These are phyloP conservation scores for Eremomyces bilateralis DNA, from an alignment of 495 filamentous ascomycete genomes.

Conservation along the genomic window DNA sequence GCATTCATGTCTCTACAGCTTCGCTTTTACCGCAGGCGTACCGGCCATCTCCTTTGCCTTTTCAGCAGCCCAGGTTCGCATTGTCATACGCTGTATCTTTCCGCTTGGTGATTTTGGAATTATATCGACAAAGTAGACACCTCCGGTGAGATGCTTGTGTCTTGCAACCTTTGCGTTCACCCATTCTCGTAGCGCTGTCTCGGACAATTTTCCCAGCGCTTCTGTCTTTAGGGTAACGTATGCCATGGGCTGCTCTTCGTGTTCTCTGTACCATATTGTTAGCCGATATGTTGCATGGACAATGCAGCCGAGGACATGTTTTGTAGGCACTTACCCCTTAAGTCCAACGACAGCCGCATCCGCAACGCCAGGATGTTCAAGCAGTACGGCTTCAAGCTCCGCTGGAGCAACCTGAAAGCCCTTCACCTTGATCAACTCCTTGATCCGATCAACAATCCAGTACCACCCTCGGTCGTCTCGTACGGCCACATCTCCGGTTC, in stretches of 20 bases:
- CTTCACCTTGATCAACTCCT: constrained; percentile 25
- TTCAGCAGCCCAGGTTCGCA: constrained; percentile 20
- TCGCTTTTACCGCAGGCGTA: constrained; percentile 8
- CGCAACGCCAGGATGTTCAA: constrained; percentile 20
- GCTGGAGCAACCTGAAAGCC: constrained; percentile 27
- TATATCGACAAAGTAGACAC: constrained; percentile 17
- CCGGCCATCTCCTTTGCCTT: constrained; percentile 19
- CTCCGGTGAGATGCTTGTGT: constrained; percentile 19
- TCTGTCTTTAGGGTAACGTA: constrained; percentile 15
- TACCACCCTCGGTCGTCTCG: constrained; percentile 16
- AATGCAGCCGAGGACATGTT: background rate
- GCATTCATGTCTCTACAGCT: too few species aligned
- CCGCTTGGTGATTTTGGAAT: constrained; percentile 20
- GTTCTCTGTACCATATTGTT: constrained; percentile 8
- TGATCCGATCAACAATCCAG: constrained; percentile 23
- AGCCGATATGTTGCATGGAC: background rate
- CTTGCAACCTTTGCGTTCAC: constrained; percentile 14
- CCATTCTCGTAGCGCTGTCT: constrained; percentile 16
- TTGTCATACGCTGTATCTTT: constrained; percentile 22
- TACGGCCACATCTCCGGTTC: constrained; percentile 19
- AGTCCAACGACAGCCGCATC: constrained; percentile 24
- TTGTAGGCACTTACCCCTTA: constrained; percentile 4
- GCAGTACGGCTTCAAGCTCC: constrained; percentile 26
- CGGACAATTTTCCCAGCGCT: constrained; percentile 7
- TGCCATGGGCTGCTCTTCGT: constrained; percentile 19